Evolutionary conservation across 2,329 filamentous ascomycete genomes (phyloP), one percentile per base, ranked within the genome.

Genomic region (Cladosporium sp.): DNA sequence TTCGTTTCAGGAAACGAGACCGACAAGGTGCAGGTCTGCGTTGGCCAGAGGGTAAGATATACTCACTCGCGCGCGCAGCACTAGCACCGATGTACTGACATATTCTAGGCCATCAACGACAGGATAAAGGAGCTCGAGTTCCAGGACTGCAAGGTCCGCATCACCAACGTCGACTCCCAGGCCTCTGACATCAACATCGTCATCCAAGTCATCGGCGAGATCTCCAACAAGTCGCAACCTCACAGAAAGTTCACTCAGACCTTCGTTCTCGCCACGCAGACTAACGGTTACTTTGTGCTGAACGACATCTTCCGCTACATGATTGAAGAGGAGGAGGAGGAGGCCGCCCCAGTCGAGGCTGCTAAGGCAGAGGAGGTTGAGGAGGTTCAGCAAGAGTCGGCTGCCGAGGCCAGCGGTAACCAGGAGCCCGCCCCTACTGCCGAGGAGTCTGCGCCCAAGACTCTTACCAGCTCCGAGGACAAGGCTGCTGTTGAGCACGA

Each of bases 241-340:
- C 90, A 93, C 69, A 92, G 90, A 80, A 97, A 97, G 75, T 99
- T 99, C 71, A 89, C 92, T 39, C 94, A 99, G 81, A 97, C 93
- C 53, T 99, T 99, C 68, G 90, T 99, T 62, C 89, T 99, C 62
- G 94, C 94, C 49, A 87, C 93, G 75, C 94, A 99, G 78, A 91
- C 91, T 50, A 96, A 93, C 58, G 94, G 94, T 63, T 99, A 97
- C 80, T 99, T 96, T 68, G 93, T 99, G 34, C 84, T 99, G 67
- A 99, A 99, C 75, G 94, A 99, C 71, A 96, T 99, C 73, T 91
- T 97, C 79, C 85, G 94, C 67, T 97, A 95, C 76, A 86, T 99
- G 64, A 86, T 88, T 63, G 90, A 94, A 61, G 89, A 93, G 67
- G 82, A 82, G 40, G 91, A 97, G 60, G 90, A 85, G 66, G 76